phyloP scores from a whole-genome alignment of 352 stramenopile genomes.

The Elongisporangium undulatum region DNA sequence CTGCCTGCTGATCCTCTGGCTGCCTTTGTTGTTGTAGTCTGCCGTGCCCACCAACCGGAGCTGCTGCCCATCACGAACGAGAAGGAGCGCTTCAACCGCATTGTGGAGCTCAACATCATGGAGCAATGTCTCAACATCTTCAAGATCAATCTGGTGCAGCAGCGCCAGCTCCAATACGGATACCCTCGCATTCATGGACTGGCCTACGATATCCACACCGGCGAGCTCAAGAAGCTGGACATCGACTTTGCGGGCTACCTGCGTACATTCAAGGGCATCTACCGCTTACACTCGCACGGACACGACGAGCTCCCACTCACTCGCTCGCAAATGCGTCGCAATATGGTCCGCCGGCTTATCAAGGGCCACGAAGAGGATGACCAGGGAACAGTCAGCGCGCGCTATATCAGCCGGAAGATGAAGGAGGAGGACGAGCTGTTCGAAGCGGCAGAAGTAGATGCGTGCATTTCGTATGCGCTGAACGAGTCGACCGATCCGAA shows the following conservation, averaged over 20 bases:
- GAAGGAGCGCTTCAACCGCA: conserved; percentile 29
- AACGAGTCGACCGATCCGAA: conserved; percentile 19
- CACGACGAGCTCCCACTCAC: conserved; percentile 47
- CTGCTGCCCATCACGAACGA: conserved; percentile 24
- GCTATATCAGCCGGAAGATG: conserved; percentile 52
- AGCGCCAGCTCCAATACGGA: conserved; percentile 54
- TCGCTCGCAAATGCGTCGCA: conserved; percentile 43
- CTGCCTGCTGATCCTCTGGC: background rate
- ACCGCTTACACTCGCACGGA: conserved; percentile 48
- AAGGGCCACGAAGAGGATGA: conserved; percentile 60
- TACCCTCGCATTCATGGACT: conserved; percentile 68
- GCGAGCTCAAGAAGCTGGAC: conserved; percentile 55
- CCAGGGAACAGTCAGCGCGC: conserved; percentile 32
- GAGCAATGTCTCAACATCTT: conserved; percentile 85
- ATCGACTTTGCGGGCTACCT: conserved; percentile 65
- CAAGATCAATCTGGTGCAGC: conserved; percentile 83
- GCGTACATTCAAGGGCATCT: conserved; percentile 36
- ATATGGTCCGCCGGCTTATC: conserved; percentile 49
- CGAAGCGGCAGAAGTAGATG: conserved; percentile 37
- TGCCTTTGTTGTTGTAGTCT: conserved; percentile 27
- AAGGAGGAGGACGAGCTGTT: conserved; percentile 58
- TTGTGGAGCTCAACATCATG: conserved; percentile 82
- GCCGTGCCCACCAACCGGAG: conserved; percentile 46
- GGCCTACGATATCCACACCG: conserved; percentile 65
- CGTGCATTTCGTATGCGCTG: conserved; percentile 29